Conservation (phyloP, 805 yeast species). For the Hanseniaspora valbyensis region DNA sequence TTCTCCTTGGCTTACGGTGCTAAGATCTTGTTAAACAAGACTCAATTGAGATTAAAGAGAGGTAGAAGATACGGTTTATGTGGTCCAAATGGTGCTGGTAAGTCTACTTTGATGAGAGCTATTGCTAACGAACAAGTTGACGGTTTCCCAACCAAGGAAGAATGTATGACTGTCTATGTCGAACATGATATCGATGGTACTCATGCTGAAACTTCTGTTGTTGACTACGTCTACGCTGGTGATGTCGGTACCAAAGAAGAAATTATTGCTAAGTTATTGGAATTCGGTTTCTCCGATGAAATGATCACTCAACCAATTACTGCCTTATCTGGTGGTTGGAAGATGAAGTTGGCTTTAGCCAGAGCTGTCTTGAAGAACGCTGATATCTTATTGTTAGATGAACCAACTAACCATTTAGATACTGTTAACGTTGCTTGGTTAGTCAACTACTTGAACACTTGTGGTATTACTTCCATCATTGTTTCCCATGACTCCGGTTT, state of each 20-base stretch:
- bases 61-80: constrained; percentile 98
- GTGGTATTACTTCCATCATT: constrained; percentile 96
- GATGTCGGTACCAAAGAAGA: constrained; percentile 66
- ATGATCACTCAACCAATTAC: constrained; percentile 91
- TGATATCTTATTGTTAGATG: constrained; percentile 93
- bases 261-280: constrained; percentile 64
- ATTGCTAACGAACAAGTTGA: constrained; percentile 97
- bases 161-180: constrained; percentile 97
- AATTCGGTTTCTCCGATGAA: constrained; percentile 87
- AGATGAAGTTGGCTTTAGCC: constrained; percentile 98
- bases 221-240: constrained; percentile 73
- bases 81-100: constrained; percentile 99
- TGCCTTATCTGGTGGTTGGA: constrained; percentile 99
- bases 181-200: constrained; percentile 99
- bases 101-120: constrained; percentile 96
- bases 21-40: constrained; percentile 97
- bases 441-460: constrained; percentile 96
- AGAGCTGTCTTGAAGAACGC: constrained; percentile 99
- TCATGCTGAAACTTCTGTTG: constrained; percentile 89
- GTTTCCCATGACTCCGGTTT: constrained; percentile 99
- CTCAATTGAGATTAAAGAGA: constrained; percentile 97
- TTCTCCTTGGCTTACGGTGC: constrained; percentile 99
- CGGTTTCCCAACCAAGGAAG: constrained; percentile 99
- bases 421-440: constrained; percentile 99
- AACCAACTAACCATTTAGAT: constrained; percentile 99